These are phyloP conservation scores for Rhizophlyctis rosea DNA, from an alignment of 192 early-diverging fungal species.

Conservation along the genomic window DNA sequence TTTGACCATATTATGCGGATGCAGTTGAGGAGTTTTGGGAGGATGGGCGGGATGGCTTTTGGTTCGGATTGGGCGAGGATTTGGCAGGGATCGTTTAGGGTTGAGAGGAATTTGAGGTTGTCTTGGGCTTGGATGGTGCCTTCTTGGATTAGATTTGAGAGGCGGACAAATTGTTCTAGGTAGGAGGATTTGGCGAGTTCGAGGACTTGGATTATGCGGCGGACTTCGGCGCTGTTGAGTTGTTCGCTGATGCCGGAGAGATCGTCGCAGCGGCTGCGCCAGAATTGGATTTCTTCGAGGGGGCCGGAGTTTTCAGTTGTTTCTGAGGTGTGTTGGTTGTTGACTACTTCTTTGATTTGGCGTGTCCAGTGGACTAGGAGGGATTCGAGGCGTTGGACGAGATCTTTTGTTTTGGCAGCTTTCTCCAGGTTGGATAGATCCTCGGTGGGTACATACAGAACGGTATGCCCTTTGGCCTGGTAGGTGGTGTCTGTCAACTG, in stretches of 20 bases:
- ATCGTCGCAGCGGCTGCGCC: constrained; percentile 58
- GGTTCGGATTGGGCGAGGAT: constrained; percentile 51
- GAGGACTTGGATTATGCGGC: constrained; percentile 48
- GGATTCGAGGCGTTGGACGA: constrained; percentile 56
- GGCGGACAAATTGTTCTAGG: constrained; percentile 56
- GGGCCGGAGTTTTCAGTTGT: constrained; percentile 60
- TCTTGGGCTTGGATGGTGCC: constrained; percentile 61
- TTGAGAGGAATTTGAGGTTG: constrained; percentile 63
- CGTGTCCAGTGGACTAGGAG: constrained; percentile 62
- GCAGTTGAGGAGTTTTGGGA: constrained; percentile 53
- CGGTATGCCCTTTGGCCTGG: constrained; percentile 60
- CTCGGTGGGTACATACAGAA: constrained; percentile 57
- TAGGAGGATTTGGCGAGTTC: constrained; percentile 58
- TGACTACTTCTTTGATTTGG: constrained; percentile 67
- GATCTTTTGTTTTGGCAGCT: constrained; percentile 50
- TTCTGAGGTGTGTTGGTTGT: constrained; percentile 57
- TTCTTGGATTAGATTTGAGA: constrained; percentile 62
- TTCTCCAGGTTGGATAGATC: constrained; percentile 36
- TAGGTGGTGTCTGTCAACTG: constrained; percentile 57
- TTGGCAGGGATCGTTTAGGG: constrained; percentile 49
- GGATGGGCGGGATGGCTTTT: constrained; percentile 43
- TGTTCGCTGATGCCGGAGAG: constrained; percentile 61
- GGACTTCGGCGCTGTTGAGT: constrained; percentile 52
- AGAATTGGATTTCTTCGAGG: constrained; percentile 64
- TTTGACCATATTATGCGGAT: constrained; percentile 64